A percentile compares a stretch with the other conserved stretches of the same genome.
Evolutionary conservation across 345 rosid genomes (phyloP).

Genomic region (Combretum micranthum): DNA sequence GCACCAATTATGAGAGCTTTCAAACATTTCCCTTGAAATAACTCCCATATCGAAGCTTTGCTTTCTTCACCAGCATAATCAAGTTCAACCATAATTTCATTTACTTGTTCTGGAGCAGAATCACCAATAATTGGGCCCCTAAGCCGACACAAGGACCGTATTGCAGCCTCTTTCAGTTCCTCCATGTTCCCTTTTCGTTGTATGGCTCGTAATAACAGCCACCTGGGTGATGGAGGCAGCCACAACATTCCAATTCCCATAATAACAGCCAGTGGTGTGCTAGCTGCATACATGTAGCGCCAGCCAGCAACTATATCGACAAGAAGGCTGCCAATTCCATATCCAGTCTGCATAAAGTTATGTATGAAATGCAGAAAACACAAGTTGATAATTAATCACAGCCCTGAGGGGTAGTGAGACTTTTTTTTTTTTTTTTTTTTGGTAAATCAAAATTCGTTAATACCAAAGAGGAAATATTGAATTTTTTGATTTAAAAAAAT

Average conservation of each 20-base stretch:
- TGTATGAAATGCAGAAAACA: not conserved
- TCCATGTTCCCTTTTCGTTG: constrained; percentile 70
- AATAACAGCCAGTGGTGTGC: constrained; percentile 61
- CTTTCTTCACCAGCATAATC: constrained; percentile 61
- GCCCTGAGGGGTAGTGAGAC: too few relatives aligned
- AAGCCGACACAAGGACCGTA: constrained; percentile 51
- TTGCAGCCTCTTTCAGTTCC: constrained; percentile 55
- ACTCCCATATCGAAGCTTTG: constrained; percentile 47
- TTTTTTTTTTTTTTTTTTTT: too few relatives aligned
- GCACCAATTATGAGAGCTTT: constrained; percentile 81
- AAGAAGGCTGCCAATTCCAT: constrained; percentile 80
- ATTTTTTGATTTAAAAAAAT: too few relatives aligned
- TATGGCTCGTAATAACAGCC: constrained; percentile 77
- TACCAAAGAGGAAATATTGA: too few relatives aligned
- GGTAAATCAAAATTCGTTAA: too few relatives aligned
- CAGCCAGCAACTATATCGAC: constrained; percentile 68
- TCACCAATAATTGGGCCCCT: constrained; percentile 72
- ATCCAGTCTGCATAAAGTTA: constrained; percentile 62
- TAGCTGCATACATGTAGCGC: constrained; percentile 91
- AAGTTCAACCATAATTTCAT: constrained; percentile 72
- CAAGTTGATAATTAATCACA: not conserved
- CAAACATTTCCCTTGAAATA: constrained; percentile 74
- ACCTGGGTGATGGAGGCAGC: constrained; percentile 91
- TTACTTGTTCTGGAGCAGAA: constrained; percentile 56
- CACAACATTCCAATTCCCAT: constrained; percentile 98